phyloP scores from a whole-genome alignment of 176 grass and related monocot species.

The Saccharum spontaneum region DNA sequence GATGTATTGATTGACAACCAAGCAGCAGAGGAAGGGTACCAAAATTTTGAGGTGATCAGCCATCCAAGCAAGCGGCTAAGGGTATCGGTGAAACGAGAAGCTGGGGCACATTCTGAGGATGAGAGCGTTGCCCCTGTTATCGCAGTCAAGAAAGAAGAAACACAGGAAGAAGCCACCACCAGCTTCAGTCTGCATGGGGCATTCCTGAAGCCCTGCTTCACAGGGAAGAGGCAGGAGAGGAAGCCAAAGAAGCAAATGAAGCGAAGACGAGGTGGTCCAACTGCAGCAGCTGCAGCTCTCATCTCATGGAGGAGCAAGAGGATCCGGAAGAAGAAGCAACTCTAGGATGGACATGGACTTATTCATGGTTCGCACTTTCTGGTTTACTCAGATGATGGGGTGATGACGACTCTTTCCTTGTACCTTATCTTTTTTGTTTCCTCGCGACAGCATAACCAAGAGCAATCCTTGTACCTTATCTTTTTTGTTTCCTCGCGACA shows the following conservation, averaged over 20 bases:
- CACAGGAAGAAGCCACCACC: conserved; percentile 38
- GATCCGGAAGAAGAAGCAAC: conserved; percentile 39
- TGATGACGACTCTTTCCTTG: conserved; percentile 24
- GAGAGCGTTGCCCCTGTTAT: conserved; percentile 48
- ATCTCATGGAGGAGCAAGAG: conserved; percentile 41
- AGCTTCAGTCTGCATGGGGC: conserved; percentile 39
- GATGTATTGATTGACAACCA: conserved; percentile 93
- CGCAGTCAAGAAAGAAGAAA: conserved; percentile 42
- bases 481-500: not conserved
- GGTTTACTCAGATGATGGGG: conserved; percentile 12
- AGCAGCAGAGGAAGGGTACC: conserved; percentile 67
- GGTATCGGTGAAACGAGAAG: conserved; percentile 51
- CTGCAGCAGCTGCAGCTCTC: conserved; percentile 18
- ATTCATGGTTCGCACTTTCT: not conserved
- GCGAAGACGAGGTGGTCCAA: conserved; percentile 30
- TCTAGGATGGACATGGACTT: not conserved
- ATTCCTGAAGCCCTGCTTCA: conserved; percentile 57
- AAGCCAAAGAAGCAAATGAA: conserved; percentile 48
- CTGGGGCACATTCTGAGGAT: conserved; percentile 48
- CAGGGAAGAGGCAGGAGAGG: conserved; percentile 61
- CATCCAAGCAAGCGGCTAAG: conserved; percentile 48
- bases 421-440: not conserved
- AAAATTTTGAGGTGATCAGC: conserved; percentile 64
- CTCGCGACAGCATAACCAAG: not conserved
- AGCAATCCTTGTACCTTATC: not conserved